phyloP scores from a whole-genome alignment of 73 alveolate species.

The Strombidium stylifer region DNA sequence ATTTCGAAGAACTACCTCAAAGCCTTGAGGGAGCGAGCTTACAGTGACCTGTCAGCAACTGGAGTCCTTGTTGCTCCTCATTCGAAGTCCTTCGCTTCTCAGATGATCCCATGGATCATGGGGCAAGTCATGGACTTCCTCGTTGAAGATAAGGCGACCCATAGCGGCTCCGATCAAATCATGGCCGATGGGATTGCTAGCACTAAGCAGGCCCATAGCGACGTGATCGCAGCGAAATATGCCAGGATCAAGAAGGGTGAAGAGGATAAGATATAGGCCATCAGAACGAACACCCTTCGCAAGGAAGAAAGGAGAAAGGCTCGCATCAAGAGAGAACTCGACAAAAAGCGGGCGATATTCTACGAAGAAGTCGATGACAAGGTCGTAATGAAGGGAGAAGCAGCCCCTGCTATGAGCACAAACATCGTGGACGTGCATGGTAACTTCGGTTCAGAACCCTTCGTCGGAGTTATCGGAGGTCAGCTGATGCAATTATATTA shows the following conservation, averaged over 20 bases:
- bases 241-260: neutral
- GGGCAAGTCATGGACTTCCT: conserved; percentile 19
- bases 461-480: conserved; percentile 23
- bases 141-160: too few relatives aligned
- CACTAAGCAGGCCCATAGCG: too few relatives aligned
- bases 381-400: conserved; percentile 3
- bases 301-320: conserved; percentile 15
- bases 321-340: neutral
- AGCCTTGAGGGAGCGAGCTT: conserved; percentile 15
- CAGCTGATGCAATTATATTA: too few relatives aligned
- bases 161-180: too few relatives aligned
- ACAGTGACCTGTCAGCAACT: conserved; percentile 9
- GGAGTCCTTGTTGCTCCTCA: conserved; percentile 26
- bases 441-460: neutral
- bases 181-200: too few relatives aligned
- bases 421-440: conserved; percentile 16
- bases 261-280: too few relatives aligned
- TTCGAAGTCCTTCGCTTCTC: neutral
- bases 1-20: conserved; percentile 46
- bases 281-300: neutral
- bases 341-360: conserved; percentile 1
- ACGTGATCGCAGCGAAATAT: conserved; percentile 19
- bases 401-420: conserved; percentile 1
- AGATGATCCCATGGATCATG: conserved; percentile 34
- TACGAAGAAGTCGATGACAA: conserved; percentile 6